Conservation (phyloP, 2,329 filamentous ascomycete genomes). For the Nannizziopsis barbatae region DNA sequence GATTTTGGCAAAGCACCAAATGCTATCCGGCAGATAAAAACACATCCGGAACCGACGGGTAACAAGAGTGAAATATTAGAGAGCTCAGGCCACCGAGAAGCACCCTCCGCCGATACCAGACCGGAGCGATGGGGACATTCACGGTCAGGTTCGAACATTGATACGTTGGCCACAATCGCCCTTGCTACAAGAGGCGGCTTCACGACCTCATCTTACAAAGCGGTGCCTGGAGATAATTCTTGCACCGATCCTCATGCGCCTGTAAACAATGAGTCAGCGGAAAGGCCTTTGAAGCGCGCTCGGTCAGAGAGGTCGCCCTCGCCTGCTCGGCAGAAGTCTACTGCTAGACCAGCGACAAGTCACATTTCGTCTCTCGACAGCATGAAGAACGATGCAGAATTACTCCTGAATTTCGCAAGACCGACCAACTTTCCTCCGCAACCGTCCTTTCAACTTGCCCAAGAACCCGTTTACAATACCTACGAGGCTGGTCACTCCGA, state of each 20-base stretch:
- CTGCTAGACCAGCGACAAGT: constrained; percentile 22
- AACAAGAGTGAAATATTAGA: background rate
- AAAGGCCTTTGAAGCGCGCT: constrained; percentile 49
- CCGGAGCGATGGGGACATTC: constrained; percentile 27
- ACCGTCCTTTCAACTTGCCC: constrained; percentile 12
- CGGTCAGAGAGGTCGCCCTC: constrained; percentile 47
- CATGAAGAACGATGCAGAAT: constrained; percentile 39
- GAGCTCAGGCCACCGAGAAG: background rate
- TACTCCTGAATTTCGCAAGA: constrained; percentile 37
- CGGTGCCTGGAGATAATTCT: constrained; percentile 67
- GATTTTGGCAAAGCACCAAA: constrained; percentile 5
- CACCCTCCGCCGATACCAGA: background rate
- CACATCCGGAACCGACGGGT: constrained; percentile 15
- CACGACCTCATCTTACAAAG: constrained; percentile 25
- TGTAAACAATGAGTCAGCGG: constrained; percentile 9
- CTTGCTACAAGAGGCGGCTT: constrained; percentile 40
- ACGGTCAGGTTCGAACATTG: constrained; percentile 37
- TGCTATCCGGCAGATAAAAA: constrained; percentile 9
- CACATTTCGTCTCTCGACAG: constrained; percentile 21
- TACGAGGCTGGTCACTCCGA: constrained; percentile 20
- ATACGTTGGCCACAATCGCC: constrained; percentile 42
- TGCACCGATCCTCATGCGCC: constrained; percentile 69
- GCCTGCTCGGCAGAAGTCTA: constrained; percentile 26
- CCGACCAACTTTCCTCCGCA: constrained; percentile 27
- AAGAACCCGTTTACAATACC: constrained; percentile 21